Conservation (phyloP, 805 yeast genomes). For the Saturnispora sekii region DNA sequence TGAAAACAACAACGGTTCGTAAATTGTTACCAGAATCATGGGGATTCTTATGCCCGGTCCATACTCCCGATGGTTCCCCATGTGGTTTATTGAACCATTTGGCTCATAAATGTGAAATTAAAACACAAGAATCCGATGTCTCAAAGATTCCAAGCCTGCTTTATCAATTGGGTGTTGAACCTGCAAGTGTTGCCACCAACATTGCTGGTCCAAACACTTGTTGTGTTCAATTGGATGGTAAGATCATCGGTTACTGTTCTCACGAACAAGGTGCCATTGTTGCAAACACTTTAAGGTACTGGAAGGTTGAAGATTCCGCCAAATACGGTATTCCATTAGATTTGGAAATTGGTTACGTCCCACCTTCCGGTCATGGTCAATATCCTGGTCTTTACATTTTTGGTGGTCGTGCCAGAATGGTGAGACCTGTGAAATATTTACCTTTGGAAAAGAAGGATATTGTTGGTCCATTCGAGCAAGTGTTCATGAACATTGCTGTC, state of each 20-base stretch:
- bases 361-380: constrained; percentile 93
- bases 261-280: constrained; percentile 79
- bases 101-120: constrained; percentile 86
- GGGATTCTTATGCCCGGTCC: constrained; percentile 99
- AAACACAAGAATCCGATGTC: constrained; percentile 69
- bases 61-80: constrained; percentile 99
- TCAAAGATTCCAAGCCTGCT: constrained; percentile 58
- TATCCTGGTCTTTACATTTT: constrained; percentile 91
- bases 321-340: constrained; percentile 67
- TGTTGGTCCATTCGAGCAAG: constrained; percentile 97
- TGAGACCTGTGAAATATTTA: constrained; percentile 88
- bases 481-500: constrained; percentile 92
- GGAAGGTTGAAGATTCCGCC: constrained; percentile 73
- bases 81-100: constrained; percentile 97
- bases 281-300: constrained; percentile 81
- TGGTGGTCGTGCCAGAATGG: constrained; percentile 90
- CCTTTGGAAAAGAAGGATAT: constrained; percentile 77
- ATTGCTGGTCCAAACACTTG: constrained; percentile 77
- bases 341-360: constrained; percentile 90
- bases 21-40: constrained; percentile 94
- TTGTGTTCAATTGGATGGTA: constrained; percentile 91
- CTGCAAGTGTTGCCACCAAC: constrained; percentile 59
- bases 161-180: constrained; percentile 67
- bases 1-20: constrained; percentile 95
- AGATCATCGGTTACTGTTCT: constrained; percentile 86